Evolutionary conservation across 306 rosid species (phyloP), one percentile per base, ranked within the genome.

Genomic region (Vigna radiata): DNA sequence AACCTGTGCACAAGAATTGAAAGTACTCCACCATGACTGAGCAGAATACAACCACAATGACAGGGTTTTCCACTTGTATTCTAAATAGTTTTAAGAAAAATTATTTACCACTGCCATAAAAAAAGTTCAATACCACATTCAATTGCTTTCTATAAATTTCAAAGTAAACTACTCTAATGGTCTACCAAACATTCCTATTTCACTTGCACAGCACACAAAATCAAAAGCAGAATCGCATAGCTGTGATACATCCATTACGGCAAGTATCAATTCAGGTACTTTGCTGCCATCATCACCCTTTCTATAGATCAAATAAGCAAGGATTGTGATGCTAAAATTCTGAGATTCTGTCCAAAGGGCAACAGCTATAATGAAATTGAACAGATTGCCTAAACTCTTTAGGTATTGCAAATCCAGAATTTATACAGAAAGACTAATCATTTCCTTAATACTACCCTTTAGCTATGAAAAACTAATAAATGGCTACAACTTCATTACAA

Each of bases 221-320:
- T 33, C 68, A 62, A 31, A 29, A 70, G 17, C 67, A 66, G 53
- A 66, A 66, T 60, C 8, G 19, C 78, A 70, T 25, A 63, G 8
- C 29, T 13, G 17, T 60, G 62, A 47, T 56, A 17, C 63, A 27
- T 18, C 63, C 68, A 68, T 58, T 5, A 79, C 61, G 75, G 56
- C 49, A 68, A 69, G 70, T 13, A 83, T 69, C 78, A 75, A 36
- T 55, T 39, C 33, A 58, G n/a, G 19, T 17, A 41, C 48, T 27
- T 63, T 61, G 12, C 25, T 27, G 65, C 6, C 70, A 8, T 18
- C 62, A 41, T 48, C 52, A 48, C 66, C 56, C 46, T 31, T 33
- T 14, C 50, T 14, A 36, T 4, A 46, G 41, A 66, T 70, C 64
- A 64, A 23, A 72, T 59, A 59, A 17, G 19, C 60, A n/a, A 52